Conservation (phyloP, 495 filamentous ascomycete genomes). For the Xylaria flabelliformis region DNA sequence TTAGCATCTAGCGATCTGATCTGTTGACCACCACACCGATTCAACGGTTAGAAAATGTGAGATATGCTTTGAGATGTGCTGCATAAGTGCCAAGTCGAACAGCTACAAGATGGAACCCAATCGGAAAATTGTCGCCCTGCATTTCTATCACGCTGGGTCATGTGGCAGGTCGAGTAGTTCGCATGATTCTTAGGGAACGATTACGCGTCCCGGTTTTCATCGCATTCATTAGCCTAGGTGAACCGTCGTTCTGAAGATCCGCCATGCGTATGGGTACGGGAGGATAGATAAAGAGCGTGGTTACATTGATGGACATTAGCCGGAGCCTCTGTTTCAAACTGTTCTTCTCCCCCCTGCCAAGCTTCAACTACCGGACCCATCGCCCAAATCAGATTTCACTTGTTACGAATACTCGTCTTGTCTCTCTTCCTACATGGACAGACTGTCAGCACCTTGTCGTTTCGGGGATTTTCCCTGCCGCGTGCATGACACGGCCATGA, state of each 20-base stretch:
- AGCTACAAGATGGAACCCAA: not conserved
- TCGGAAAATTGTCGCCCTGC: not conserved
- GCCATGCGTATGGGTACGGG: constrained; percentile 15
- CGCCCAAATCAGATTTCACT: not conserved
- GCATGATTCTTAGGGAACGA: constrained; percentile 12
- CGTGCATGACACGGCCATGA: constrained; percentile 14
- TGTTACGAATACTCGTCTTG: not conserved
- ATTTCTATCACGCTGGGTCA: not conserved
- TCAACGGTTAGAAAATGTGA: not conserved
- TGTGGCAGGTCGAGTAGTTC: not conserved
- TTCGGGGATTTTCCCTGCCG: not conserved
- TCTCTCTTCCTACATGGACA: not conserved
- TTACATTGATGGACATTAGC: constrained; percentile 2
- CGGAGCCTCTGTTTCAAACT: not conserved
- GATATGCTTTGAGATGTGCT: not conserved
- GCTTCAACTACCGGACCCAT: constrained; percentile 7
- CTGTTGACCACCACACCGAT: too few relatives aligned
- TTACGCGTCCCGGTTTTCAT: constrained; percentile 1
- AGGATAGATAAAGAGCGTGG: not conserved
- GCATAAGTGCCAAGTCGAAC: not conserved
- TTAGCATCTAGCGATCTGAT: not conserved
- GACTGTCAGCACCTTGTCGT: not conserved
- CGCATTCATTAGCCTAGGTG: not conserved
- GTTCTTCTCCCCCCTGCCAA: not conserved
- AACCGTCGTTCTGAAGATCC: not conserved